Evolutionary conservation across 129 eudicot genomes (phyloP), one percentile per base, ranked within the genome.

Genomic region (Oenanthe sinensis): DNA sequence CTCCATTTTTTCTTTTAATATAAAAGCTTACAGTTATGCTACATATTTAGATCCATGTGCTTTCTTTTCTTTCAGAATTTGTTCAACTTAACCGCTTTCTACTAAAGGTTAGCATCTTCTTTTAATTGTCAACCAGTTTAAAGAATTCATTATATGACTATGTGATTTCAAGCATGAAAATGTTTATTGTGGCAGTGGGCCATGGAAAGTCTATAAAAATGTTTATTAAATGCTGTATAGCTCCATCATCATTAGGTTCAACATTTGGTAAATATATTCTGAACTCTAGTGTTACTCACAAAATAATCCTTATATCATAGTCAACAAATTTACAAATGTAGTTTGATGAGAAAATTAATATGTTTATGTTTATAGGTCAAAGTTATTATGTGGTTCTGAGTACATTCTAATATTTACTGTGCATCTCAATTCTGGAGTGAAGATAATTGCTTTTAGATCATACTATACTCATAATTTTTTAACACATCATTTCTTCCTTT

Each of bases 1-100:
- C 19, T 63, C 37, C 4, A 26, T 26, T 63, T 22, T 58, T 22
- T 1, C 19, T 40, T 19, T 55, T 65, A 24, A 6, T 44, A 4
- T 19, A 43, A 62, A 60, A 13, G 52, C 42, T 65, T 24, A 36
- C 49, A 1, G 2, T 68, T 48, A 60, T 72, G 28, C 16, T 58
- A n/a, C 19, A 73, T 54, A 13, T 80, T 43, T 68, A 85, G 77
- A 86, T 33, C 36, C 79, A 48, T 70, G 40, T 44, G 47, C 0
- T 81, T 81, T 43, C 86, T 55, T 78, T 3, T 78, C 74, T 72
- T 74, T 76, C 97, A 91, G 97, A 93, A 69, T 93, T 93, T 83
- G 88, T 89, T 79, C 90, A 90, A n/a, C 97, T 93, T n/a, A 91
- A 91, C 89, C 84, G 86, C 78, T 91, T 93, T 79, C 98, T 93